Base-by-base conservation (phyloP, 345 rosid species). In the Camelina laxa region DNA sequence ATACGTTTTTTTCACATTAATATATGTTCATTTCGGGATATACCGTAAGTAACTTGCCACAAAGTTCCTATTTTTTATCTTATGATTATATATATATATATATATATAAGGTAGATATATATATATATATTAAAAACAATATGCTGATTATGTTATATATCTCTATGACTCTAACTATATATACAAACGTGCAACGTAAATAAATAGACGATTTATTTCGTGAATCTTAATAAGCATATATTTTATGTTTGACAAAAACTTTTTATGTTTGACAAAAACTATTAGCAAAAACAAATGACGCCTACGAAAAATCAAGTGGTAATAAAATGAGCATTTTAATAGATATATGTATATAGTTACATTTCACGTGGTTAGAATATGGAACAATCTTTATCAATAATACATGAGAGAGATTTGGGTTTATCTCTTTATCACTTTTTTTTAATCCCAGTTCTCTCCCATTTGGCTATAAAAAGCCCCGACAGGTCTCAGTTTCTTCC, bases 381-480 rank as follows among this genome's bases (percentile, higher is more conserved):
- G 30, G 75, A 71, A 65, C 64, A 65, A 71, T 71, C 73, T 62
- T 76, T 69, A 63, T 61, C 71, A 78, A 66, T 59, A 58, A 72
- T 72, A 66, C 73, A 72, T 57, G 81, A 78, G 59, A 51, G 76
- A 77, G 72, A 56, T 60, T 41, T 49, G 57, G 39, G 74, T 39
- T 41, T 65, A 56, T 70, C 41, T 58, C 35, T 61, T n/a, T 60
- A 7, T 41, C 49, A 39, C 0, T 30, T 21, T 19, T 20, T 48
- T 20, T n/a, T 4, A 7, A 35, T 20, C 16, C 7, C 9, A 47
- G 24, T 19, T 57, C 11, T 70, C 50, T 57, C 70, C 39, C 38
- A n/a, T 41, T 71, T 57, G 77, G 80, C 80, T 77, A 77, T 77
- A 77, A 71, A 77, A 77, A 65, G 77, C 16, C 63, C 81, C 81